These are phyloP conservation scores for Amanita exitialis DNA, from an alignment of 768 basidiomycete genomes.

Conservation along the genomic window DNA sequence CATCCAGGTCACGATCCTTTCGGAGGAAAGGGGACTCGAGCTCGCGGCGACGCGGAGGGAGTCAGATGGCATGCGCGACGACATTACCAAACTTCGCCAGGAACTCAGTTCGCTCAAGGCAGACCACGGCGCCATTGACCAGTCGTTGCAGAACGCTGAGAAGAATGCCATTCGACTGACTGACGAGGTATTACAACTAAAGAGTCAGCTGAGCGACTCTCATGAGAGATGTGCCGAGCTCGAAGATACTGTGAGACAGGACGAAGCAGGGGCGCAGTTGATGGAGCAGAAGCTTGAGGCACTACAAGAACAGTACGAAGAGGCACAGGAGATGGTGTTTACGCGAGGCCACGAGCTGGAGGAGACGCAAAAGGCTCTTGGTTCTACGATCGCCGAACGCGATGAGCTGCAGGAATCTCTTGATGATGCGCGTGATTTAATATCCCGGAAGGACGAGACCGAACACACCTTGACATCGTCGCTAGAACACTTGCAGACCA, in stretches of 20 bases:
- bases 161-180: background rate
- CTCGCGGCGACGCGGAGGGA: background rate
- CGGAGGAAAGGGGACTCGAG: slow-evolving; percentile 2
- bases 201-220: background rate
- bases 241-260: background rate
- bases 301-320: background rate
- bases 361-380: background rate
- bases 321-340: slow-evolving; percentile 1
- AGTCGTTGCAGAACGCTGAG: slow-evolving; percentile 2
- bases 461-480: background rate
- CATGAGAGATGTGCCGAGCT: slow-evolving; percentile 1
- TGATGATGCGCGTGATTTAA: background rate
- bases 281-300: background rate
- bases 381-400: background rate
- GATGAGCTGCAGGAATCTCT: background rate
- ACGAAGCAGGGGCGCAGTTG: background rate
- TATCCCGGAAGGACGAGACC: background rate
- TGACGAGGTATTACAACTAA: background rate
- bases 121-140: background rate
- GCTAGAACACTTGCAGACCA: background rate
- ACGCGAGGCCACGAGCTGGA: slow-evolving; percentile 1
- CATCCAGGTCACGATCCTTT: slow-evolving; percentile 1
- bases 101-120: background rate
- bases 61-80: slow-evolving; percentile 4
- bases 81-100: slow-evolving; percentile 2